phyloP scores from a whole-genome alignment of 352 stramenopile genomes.

The Pseudoperonospora humuli region DNA sequence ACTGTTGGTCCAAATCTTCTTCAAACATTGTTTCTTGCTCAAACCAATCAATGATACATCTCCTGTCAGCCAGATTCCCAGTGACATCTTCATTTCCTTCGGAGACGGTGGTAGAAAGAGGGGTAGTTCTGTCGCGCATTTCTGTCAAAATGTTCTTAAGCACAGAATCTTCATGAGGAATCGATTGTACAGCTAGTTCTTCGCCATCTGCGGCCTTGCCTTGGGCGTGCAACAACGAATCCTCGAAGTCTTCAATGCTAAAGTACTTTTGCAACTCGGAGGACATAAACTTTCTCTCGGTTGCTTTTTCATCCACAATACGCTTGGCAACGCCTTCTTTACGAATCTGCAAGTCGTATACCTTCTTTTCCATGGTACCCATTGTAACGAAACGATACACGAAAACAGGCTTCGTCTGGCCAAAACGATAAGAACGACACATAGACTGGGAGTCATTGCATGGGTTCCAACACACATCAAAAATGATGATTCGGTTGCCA shows the following conservation, averaged over 20 bases:
- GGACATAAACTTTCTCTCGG: slow-evolving; percentile 76
- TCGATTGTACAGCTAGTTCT: slow-evolving; percentile 12
- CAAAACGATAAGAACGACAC: slow-evolving; percentile 90
- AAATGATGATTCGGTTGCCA: slow-evolving; percentile 87
- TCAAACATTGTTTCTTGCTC: slow-evolving; percentile 89
- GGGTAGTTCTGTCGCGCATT: slow-evolving; percentile 22
- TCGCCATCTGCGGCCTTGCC: slow-evolving; percentile 17
- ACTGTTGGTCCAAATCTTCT: slow-evolving; percentile 79
- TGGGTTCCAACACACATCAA: slow-evolving; percentile 90
- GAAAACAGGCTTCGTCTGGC: slow-evolving; percentile 87
- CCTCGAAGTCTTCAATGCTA: slow-evolving; percentile 71
- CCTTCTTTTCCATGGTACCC: slow-evolving; percentile 91
- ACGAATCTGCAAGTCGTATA: slow-evolving; percentile 86
- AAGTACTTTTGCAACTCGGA: slow-evolving; percentile 84
- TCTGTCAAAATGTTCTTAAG: slow-evolving; percentile 41
- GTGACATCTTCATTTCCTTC: slow-evolving; percentile 9
- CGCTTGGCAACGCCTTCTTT: slow-evolving; percentile 86
- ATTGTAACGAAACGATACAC: slow-evolving; percentile 90
- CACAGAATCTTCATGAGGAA: slow-evolving; percentile 44
- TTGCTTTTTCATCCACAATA: slow-evolving; percentile 83
- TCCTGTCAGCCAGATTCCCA: slow-evolving; percentile 10
- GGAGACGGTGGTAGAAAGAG: neutral
- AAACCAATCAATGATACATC: slow-evolving; percentile 78
- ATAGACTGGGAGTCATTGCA: slow-evolving; percentile 90
- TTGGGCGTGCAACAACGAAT: slow-evolving; percentile 43